phyloP scores from a whole-genome alignment of 2,329 filamentous ascomycete genomes.

The Cryphonectria nitschkei region DNA sequence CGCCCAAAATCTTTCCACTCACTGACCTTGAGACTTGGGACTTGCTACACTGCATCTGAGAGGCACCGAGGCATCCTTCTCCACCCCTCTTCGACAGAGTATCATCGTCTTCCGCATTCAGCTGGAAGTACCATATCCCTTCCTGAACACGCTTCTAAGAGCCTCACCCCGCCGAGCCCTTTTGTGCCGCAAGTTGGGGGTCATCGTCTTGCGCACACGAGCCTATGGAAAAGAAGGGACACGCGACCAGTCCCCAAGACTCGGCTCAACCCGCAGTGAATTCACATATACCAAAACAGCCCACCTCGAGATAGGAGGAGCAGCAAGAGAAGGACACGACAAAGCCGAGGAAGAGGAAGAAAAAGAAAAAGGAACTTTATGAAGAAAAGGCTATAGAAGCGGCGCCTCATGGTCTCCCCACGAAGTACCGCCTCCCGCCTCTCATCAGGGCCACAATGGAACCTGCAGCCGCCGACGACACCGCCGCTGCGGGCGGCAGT shows the following conservation, averaged over 20 bases:
- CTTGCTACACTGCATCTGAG: background rate
- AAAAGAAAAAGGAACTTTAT: background rate
- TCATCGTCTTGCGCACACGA: background rate
- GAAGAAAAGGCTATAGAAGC: background rate
- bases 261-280: background rate
- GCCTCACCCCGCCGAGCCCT: background rate
- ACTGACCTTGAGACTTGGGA: background rate
- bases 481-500: background rate
- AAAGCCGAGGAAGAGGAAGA: background rate
- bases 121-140: background rate
- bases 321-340: background rate
- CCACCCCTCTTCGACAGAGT: background rate
- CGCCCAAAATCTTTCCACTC: background rate
- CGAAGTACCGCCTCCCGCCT: background rate
- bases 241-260: background rate
- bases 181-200: background rate
- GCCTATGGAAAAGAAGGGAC: background rate
- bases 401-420: constrained; percentile 8
- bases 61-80: background rate
- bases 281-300: background rate
- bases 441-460: constrained; percentile 16
- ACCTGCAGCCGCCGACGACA: background rate
- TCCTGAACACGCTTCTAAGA: background rate
- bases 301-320: background rate
- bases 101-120: background rate